A percentile compares a stretch with the other conserved stretches of the same genome.
Conservation (phyloP, 495 filamentous ascomycete genomes). For the Neurospora sp. region DNA sequence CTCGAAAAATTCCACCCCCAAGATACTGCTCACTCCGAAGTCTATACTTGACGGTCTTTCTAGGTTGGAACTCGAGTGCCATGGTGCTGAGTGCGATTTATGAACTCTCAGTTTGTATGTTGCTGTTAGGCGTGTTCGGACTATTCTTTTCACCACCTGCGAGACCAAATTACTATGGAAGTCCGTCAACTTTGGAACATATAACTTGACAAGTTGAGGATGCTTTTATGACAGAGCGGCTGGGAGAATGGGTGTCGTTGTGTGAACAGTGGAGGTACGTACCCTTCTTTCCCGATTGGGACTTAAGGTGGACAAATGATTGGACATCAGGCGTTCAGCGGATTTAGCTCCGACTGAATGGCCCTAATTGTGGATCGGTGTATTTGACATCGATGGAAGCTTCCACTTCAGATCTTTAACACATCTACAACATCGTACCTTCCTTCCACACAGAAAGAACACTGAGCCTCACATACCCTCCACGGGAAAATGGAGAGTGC, state of each 20-base stretch:
- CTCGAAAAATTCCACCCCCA: neutral
- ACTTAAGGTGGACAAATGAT: neutral
- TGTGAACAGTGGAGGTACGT: neutral
- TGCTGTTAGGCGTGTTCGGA: too few species aligned
- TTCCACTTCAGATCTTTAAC: neutral
- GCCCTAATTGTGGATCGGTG: neutral
- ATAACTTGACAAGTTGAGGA: neutral
- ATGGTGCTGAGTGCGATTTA: too few species aligned
- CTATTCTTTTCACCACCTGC: neutral
- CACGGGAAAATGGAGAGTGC: neutral
- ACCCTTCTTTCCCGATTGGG: neutral
- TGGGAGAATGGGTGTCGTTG: neutral
- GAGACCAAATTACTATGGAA: neutral
- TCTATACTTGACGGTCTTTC: neutral
- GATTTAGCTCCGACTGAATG: neutral
- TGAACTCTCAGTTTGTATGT: too few species aligned
- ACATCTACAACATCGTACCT: neutral
- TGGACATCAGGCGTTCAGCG: neutral
- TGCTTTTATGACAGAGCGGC: neutral
- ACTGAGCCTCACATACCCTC: too few species aligned
- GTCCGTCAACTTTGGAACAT: neutral
- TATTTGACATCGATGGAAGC: neutral
- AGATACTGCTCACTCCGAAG: neutral
- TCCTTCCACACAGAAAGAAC: neutral
- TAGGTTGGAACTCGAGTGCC: neutral